These are phyloP conservation scores for Coelastrella sp. DNA, from an alignment of 139 green algal genomes.

Conservation along the genomic window DNA sequence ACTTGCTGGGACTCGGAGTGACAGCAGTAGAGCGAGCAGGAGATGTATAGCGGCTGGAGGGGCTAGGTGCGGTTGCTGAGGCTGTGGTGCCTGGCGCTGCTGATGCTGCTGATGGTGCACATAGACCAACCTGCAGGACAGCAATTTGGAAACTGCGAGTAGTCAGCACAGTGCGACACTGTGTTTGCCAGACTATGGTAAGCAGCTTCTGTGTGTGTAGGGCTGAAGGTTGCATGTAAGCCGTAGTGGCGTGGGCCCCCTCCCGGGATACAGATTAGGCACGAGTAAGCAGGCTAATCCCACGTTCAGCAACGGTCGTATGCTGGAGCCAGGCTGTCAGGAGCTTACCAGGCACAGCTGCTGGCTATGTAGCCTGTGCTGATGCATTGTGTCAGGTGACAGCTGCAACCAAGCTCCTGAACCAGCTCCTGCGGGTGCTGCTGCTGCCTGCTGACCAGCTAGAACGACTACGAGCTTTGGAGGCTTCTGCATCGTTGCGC, in stretches of 20 bases:
- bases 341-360: constrained; percentile 33
- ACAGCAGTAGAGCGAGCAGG: neutral
- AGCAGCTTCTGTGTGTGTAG: no score
- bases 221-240: no score
- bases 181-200: no score
- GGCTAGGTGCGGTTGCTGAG: constrained; percentile 17
- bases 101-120: constrained; percentile 20
- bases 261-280: no score
- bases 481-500: no score
- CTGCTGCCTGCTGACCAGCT: neutral
- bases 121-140: neutral
- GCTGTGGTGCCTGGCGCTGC: neutral
- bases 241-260: no score
- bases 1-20: constrained; percentile 15
- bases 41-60: neutral
- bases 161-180: no score
- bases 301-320: neutral
- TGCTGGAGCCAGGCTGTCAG: neutral
- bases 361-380: constrained; percentile 15
- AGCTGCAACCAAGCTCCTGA: constrained; percentile 36
- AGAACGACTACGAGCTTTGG: neutral
- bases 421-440: neutral
- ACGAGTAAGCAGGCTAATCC: no score
- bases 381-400: constrained; percentile 46
- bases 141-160: no score